phyloP scores from a whole-genome alignment of 2,329 filamentous ascomycete species.

The Penicillium rolfsii region DNA sequence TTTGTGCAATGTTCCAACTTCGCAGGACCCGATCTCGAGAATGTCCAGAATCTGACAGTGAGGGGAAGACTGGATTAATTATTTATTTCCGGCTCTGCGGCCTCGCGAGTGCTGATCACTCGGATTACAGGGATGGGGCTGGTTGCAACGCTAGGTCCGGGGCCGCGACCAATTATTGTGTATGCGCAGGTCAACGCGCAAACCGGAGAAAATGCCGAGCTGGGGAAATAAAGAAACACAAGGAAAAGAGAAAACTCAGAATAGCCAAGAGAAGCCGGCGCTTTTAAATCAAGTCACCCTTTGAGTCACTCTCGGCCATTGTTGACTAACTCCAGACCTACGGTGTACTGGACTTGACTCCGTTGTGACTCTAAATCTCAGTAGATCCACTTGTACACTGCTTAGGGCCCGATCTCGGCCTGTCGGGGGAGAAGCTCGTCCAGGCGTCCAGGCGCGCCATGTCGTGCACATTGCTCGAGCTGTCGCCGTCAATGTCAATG shows the following conservation, averaged over 20 bases:
- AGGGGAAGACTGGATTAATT: background rate
- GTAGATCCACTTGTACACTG: slow-evolving; percentile 13
- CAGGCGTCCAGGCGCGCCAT: background rate
- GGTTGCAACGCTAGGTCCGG: slow-evolving; percentile 6
- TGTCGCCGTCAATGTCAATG: background rate
- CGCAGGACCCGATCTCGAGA: background rate
- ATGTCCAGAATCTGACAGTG: background rate
- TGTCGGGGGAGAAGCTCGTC: slow-evolving; percentile 6
- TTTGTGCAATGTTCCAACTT: slow-evolving; percentile 7
- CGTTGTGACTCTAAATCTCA: slow-evolving; percentile 10
- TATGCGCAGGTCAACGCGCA: slow-evolving; percentile 1
- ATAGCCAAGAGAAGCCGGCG: slow-evolving; percentile 4
- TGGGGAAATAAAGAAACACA: background rate
- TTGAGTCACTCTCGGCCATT: slow-evolving; percentile 22
- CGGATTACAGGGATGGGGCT: slow-evolving; percentile 18
- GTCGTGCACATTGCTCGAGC: background rate
- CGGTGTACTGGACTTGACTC: background rate
- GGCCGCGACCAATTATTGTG: slow-evolving; percentile 2
- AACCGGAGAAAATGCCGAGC: slow-evolving; percentile 1
- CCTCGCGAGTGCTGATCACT: slow-evolving; percentile 16
- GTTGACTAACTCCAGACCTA: background rate
- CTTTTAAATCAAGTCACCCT: background rate
- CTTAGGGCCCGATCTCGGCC: slow-evolving; percentile 26
- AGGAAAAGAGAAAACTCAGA: background rate
- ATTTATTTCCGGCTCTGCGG: slow-evolving; percentile 1